Base-by-base conservation (phyloP, 2,329 filamentous ascomycete genomes). In the Madurella fahalii region DNA sequence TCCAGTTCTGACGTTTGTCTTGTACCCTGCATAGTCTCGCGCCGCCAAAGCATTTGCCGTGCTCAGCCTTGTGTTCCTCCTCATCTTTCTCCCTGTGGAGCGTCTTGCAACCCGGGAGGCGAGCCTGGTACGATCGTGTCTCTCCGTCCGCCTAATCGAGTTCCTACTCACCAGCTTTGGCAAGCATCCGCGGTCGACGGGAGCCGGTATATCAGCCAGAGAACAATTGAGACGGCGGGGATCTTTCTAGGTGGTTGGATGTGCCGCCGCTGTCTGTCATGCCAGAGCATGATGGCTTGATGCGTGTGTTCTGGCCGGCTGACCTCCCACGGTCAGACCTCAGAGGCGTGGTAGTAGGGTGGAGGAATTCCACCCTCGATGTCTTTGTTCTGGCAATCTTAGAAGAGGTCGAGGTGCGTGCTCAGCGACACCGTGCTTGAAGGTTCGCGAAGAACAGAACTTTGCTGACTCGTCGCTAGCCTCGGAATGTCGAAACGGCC, bases 221-320 rank as follows among this genome's bases (percentile, higher is more conserved):
- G 95, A 99, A 77, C 93, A 99, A 76, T 77, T 99, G 65, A 86
- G 91, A 73, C 87, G 94, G 66, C 84, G 94, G 72, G 94, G 94
- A 64, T 99, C 94, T 57, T 97, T 99, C 73, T 97, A 82, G 80
- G 59, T 62, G 63, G 64, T 63, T 67, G 53, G 53, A 52, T 47
- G 63, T 62, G 65, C 59, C 58, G 63, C 64, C 63, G 63, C 64
- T 64, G 58, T 60, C 58, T 63, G 81, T 78, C 79, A 86, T 86
- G 83, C 77, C 82, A 77, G 82, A 83, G 75, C 79, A 84, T 79
- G 83, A 94, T 89, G 92, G 89, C 68, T 79, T 97, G 77, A 90
- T 97, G 86, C 90, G 94, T 78, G 86, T 99, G 76, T 97, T 99
- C 77, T 99, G 94, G 94, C 95, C 94, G 66, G 88, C 88, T 67